These are phyloP conservation scores for Alloteropsis angusta DNA, from an alignment of 202 grass and related monocot genomes.

Conservation along the genomic window DNA sequence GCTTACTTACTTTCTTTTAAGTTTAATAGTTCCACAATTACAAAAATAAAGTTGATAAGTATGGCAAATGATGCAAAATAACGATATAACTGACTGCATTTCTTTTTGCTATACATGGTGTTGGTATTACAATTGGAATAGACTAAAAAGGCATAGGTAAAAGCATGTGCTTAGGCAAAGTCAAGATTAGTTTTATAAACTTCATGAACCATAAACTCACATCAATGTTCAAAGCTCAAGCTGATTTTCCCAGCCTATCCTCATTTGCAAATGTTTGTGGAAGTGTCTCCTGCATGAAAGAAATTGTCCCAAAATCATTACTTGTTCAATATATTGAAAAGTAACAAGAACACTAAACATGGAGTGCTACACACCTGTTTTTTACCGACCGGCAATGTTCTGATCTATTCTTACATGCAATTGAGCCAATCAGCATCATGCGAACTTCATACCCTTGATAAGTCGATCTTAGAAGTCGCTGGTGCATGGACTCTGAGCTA, in stretches of 20 bases:
- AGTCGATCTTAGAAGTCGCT: background rate
- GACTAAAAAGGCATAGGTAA: slow-evolving; percentile 9
- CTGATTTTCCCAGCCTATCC: slow-evolving; percentile 10
- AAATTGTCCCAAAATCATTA: slow-evolving; percentile 4
- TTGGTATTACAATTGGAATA: background rate
- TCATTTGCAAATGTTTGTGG: slow-evolving; percentile 13
- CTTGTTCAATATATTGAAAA: background rate
- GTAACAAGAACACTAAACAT: background rate
- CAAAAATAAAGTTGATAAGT: background rate
- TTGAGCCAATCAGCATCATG: slow-evolving; percentile 10
- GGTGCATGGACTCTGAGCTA: slow-evolving; percentile 6
- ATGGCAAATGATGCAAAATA: background rate
- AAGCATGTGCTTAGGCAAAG: background rate
- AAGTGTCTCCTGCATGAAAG: slow-evolving; percentile 24
- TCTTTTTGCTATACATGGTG: background rate
- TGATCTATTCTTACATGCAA: slow-evolving; percentile 18
- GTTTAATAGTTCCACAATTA: background rate
- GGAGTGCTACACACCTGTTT: background rate
- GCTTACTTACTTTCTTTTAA: background rate
- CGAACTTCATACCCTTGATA: background rate
- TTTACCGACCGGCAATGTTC: slow-evolving; percentile 7
- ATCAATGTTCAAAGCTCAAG: background rate
- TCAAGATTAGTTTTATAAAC: slow-evolving; percentile 7
- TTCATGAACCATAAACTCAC: slow-evolving; percentile 21
- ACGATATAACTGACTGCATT: background rate